Conservation (phyloP, 345 rosid genomes). For the Camelina hispida region DNA sequence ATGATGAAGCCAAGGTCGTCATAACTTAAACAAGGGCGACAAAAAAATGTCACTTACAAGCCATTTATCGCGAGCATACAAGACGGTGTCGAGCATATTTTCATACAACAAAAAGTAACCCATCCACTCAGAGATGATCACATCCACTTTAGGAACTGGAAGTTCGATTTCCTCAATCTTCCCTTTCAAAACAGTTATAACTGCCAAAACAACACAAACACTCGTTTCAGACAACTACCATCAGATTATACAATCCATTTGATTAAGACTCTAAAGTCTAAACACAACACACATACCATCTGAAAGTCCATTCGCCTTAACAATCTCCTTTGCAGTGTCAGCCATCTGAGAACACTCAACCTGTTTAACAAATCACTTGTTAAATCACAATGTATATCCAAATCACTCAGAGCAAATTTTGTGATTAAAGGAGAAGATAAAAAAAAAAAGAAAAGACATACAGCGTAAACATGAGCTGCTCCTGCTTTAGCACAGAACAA, state of each 20-base stretch:
- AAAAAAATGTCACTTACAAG: slow-evolving; percentile 64
- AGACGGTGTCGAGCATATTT: slow-evolving; percentile 83
- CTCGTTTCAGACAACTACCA: not conserved
- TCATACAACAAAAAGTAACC: slow-evolving; percentile 93
- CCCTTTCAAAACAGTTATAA: slow-evolving; percentile 89
- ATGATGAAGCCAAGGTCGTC: not conserved
- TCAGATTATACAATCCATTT: not conserved
- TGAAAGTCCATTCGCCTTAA: slow-evolving; percentile 74
- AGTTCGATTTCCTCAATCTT: slow-evolving; percentile 90
- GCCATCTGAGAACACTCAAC: slow-evolving; percentile 96
- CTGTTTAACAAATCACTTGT: slow-evolving; percentile 44
- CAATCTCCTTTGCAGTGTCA: slow-evolving; percentile 86
- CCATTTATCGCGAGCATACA: slow-evolving; percentile 98
- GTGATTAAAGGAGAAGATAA: not conserved
- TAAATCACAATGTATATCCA: slow-evolving; percentile 16
- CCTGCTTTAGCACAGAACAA: slow-evolving; percentile 95
- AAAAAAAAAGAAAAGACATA: slow-evolving; percentile 42
- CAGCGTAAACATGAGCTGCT: slow-evolving; percentile 90
- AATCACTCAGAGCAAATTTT: not conserved
- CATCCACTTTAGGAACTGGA: slow-evolving; percentile 78
- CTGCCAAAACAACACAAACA: slow-evolving; percentile 48
- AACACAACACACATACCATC: slow-evolving; percentile 51
- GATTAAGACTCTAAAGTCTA: not conserved
- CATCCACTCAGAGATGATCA: slow-evolving; percentile 97
- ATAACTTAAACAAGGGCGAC: not conserved